phyloP scores from a whole-genome alignment of 78 protist genomes.

The Diacronema lutheri region DNA sequence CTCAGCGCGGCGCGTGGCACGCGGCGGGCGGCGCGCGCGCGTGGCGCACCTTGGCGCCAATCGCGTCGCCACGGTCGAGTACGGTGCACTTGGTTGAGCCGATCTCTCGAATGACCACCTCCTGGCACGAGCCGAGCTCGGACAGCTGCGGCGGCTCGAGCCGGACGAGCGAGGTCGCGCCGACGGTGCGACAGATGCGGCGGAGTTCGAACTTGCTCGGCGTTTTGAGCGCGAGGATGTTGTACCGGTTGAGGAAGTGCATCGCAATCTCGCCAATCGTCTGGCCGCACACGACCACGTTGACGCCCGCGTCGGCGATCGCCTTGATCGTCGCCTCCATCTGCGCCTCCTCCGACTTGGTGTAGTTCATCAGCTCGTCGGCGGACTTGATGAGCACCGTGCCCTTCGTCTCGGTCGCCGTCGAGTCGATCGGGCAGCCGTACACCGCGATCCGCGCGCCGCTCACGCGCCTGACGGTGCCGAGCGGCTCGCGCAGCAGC shows the following conservation, averaged over 20 bases:
- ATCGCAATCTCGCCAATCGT: conserved; percentile 91
- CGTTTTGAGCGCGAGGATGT: conserved; percentile 73
- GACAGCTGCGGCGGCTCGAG: conserved; percentile 90
- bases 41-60: background rate
- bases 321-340: conserved; percentile 71
- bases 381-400: conserved; percentile 89
- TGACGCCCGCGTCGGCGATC: conserved; percentile 90
- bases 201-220: conserved; percentile 94
- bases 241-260: conserved; percentile 87
- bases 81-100: conserved; percentile 66
- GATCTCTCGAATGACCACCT: conserved; percentile 61
- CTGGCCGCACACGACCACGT: conserved; percentile 83
- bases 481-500: conserved; percentile 72
- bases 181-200: conserved; percentile 86
- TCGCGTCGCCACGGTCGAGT: conserved; percentile 56
- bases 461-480: conserved; percentile 61
- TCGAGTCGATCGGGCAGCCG: conserved; percentile 80
- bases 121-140: conserved; percentile 84
- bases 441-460: conserved; percentile 93
- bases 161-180: conserved; percentile 86
- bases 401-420: conserved; percentile 95
- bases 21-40: background rate
- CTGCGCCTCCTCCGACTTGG: conserved; percentile 80
- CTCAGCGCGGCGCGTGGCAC: background rate
- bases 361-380: conserved; percentile 78